Conservation (phyloP, 1,139 yeast genomes). For the Kodamaea alishanica region DNA sequence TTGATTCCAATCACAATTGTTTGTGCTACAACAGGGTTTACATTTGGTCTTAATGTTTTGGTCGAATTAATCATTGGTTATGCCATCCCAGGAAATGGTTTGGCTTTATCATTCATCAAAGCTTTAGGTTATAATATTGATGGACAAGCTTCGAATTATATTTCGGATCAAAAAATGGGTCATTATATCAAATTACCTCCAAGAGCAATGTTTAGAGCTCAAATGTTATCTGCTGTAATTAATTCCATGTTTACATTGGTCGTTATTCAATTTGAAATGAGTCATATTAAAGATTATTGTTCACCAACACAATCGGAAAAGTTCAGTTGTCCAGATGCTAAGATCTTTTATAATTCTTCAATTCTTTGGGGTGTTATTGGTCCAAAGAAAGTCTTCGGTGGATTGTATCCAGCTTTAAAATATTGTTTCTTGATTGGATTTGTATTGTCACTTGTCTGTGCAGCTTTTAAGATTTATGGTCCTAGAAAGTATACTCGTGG, state of each 20-base stretch:
- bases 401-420: conserved; percentile 31
- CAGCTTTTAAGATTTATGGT: conserved; percentile 22
- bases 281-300: conserved; percentile 25
- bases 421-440: conserved; percentile 35
- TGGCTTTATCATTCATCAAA: conserved; percentile 20
- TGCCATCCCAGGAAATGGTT: conserved; percentile 21
- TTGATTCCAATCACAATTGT: conserved; percentile 19
- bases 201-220: conserved; percentile 32
- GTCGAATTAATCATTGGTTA: conserved; percentile 21
- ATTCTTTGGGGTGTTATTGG: conserved; percentile 39
- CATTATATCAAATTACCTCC: conserved; percentile 37
- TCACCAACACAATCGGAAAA: conserved; percentile 25
- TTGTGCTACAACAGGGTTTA: conserved; percentile 17
- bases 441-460: conserved; percentile 26
- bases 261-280: conserved; percentile 30
- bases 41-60: conserved; percentile 20
- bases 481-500: conserved; percentile 11
- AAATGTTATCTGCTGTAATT: conserved; percentile 27
- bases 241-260: conserved; percentile 24
- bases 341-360: conserved; percentile 30
- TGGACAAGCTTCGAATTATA: conserved; percentile 35
- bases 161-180: conserved; percentile 34
- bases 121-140: conserved; percentile 27
- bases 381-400: conserved; percentile 31
- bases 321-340: conserved; percentile 33